Base-by-base conservation (phyloP, 2,329 filamentous ascomycete genomes). In the Scytalidium sp. region DNA sequence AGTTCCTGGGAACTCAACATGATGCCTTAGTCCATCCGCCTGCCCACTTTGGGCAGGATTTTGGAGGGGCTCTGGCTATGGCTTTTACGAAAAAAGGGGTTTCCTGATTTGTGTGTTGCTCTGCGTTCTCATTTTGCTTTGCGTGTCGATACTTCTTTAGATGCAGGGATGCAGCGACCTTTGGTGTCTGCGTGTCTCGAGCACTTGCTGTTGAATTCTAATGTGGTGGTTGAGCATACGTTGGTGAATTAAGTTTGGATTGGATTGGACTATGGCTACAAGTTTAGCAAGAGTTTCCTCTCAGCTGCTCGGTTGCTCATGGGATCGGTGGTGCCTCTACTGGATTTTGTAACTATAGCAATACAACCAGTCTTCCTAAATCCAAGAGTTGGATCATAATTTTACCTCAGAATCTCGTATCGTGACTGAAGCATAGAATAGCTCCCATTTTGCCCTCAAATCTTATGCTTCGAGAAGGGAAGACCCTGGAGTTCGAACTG, bases 11-110 rank as follows among this genome's bases (percentile, higher is more conserved):
- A 36, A n/a, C 32, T 50, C 46, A 43, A 50, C 52, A 52, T 59
- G 50, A 59, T 46, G 54, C 55, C 54, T 55, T 50, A 55, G 40
- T 51, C 45, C 50, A 27, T n/a, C n/a, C n/a, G n/a, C n/a, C n/a
- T n/a, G n/a, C n/a, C n/a, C n/a, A n/a, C n/a, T n/a, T n/a, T n/a
- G n/a, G n/a, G n/a, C n/a, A n/a, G n/a, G 50, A 49, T 53, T 45
- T 56, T 58, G 47, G 49, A 52, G 39, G 45, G 48, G 45, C 47
- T 44, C 46, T 50, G 52, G 58, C 56, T 58, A 61, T 58, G 60
- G 59, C 60, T 59, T 62, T 63, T 56, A 64, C 55, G 62, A 62
- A 50, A 51, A 55, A 43, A 43, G 32, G 41, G 20, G 32, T 32
- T 27, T 50, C 40, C 39, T 22, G 43, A 10, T 42, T n/a, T 21